phyloP scores from a whole-genome alignment of 148 eudicot species.

The Nepenthes mirabilis region DNA sequence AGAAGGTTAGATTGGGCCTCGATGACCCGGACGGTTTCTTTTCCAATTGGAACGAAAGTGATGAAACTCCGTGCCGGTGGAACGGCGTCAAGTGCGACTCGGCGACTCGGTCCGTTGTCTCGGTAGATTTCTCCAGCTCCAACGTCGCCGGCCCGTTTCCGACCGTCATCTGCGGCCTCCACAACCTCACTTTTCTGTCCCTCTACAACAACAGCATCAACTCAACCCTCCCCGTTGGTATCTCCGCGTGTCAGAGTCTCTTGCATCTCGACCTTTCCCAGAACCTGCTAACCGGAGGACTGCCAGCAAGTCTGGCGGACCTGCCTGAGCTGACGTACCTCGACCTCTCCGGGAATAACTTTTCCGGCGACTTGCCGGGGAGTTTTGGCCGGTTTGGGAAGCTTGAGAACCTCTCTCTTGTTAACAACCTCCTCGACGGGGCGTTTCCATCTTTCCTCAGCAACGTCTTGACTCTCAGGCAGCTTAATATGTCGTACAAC shows the following conservation, averaged over 20 bases:
- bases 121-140: conserved; percentile 37
- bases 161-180: conserved; percentile 38
- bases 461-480: conserved; percentile 40
- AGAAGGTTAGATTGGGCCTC: conserved; percentile 16
- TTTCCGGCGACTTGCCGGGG: conserved; percentile 62
- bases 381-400: conserved; percentile 35
- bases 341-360: conserved; percentile 58
- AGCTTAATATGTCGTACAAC: conserved; percentile 58
- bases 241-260: conserved; percentile 29
- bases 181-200: conserved; percentile 20
- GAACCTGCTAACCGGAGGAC: conserved; percentile 35
- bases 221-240: conserved; percentile 25
- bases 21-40: conserved; percentile 35
- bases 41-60: conserved; percentile 27
- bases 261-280: conserved; percentile 31
- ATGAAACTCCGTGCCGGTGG: conserved; percentile 51
- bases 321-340: conserved; percentile 23
- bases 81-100: conserved; percentile 41
- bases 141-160: conserved; percentile 58
- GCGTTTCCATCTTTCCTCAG: conserved; percentile 34
- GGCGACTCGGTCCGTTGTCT: conserved; percentile 18
- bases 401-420: conserved; percentile 37
- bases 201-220: conserved; percentile 45
- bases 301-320: conserved; percentile 26
- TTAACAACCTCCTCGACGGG: conserved; percentile 51